Evolutionary conservation across 176 grass and related monocot species (phyloP).

Genomic region (Phyllostachys edulis): DNA sequence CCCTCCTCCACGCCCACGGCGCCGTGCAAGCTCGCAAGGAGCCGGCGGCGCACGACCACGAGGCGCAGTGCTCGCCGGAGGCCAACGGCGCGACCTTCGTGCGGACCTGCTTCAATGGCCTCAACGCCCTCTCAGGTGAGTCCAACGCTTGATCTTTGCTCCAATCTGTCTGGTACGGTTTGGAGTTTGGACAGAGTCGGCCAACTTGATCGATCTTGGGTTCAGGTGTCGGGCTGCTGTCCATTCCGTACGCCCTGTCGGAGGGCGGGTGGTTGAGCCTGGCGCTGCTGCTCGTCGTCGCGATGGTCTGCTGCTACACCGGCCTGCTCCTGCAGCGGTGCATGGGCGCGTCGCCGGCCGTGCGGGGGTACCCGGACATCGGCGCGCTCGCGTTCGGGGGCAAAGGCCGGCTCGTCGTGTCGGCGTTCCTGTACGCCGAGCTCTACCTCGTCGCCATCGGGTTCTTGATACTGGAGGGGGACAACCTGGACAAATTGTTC

Average conservation of each 20-base stretch:
- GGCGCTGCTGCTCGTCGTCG: conserved; percentile 48
- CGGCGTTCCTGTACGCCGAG: conserved; percentile 72
- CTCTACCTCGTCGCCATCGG: conserved; percentile 82
- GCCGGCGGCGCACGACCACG: conserved; percentile 14
- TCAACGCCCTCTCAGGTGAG: conserved; percentile 74
- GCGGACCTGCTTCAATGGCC: conserved; percentile 79
- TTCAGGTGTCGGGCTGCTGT: conserved; percentile 75
- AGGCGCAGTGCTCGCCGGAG: conserved; percentile 33
- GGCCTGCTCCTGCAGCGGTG: conserved; percentile 77
- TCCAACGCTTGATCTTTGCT: neutral
- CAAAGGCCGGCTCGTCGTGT: conserved; percentile 55
- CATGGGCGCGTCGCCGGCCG: conserved; percentile 43
- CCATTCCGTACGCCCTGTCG: conserved; percentile 79
- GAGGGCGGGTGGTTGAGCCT: conserved; percentile 82
- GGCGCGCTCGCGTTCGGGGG: conserved; percentile 60
- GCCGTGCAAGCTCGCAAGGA: conserved; percentile 18
- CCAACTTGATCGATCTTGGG: neutral
- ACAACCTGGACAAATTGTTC: conserved; percentile 79
- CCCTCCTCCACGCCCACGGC: conserved; percentile 35
- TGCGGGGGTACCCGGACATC: conserved; percentile 66
- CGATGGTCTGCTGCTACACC: conserved; percentile 69
- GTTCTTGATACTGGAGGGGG: conserved; percentile 83
- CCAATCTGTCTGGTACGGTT: neutral
- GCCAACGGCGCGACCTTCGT: conserved; percentile 43
- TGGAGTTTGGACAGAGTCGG: neutral